Evolutionary conservation across 2,329 filamentous ascomycete species (phyloP), one percentile per base, ranked within the genome.

Genomic region (Whalleya microplaca): DNA sequence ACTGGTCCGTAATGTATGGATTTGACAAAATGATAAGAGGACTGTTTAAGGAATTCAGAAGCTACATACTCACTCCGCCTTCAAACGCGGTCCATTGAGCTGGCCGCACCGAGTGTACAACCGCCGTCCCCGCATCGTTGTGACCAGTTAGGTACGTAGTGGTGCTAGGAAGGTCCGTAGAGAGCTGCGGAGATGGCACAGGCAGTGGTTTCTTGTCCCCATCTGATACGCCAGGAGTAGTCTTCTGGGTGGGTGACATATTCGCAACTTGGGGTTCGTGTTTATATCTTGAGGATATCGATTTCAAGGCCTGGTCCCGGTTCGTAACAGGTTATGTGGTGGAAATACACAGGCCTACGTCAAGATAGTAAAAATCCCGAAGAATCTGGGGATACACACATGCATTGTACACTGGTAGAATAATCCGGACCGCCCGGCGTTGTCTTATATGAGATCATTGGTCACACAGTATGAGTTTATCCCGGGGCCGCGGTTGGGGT

Each of bases 31-130:
- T 3, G 14, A 12, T 16, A 37, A 37, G 10, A 8, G 6, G 32
- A 12, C 27, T 29, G 8, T 37, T 12, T 6, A 37, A 37, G 32
- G 32, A 14, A 14, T 23, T 44, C 18, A 2, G 14, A 16, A 52
- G 47, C 53, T 14, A 56, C 60, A 1, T 60, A 62, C 60, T 71
- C 4, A 64, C 55, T 41, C 68, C 64, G 48, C 66, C 59, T 51
- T 75, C 73, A 55, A 71, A 73, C 9, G 53, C 6, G 21, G 50
- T 62, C 68, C 72, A 74, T 50, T 32, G 50, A 50, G 63, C 72
- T 61, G 62, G 49, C 42, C 58, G 55, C 64, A 61, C 21, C 18
- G 69, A 67, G 47, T 74, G 71, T 0, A 79, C 61, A 21, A 75
- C 66, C 18, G 76, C 75, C 61, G 73, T 69, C 45, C 67, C 68